Evolutionary conservation across 2,329 filamentous ascomycete genomes (phyloP).

Genomic region (Claviceps quebecensis): DNA sequence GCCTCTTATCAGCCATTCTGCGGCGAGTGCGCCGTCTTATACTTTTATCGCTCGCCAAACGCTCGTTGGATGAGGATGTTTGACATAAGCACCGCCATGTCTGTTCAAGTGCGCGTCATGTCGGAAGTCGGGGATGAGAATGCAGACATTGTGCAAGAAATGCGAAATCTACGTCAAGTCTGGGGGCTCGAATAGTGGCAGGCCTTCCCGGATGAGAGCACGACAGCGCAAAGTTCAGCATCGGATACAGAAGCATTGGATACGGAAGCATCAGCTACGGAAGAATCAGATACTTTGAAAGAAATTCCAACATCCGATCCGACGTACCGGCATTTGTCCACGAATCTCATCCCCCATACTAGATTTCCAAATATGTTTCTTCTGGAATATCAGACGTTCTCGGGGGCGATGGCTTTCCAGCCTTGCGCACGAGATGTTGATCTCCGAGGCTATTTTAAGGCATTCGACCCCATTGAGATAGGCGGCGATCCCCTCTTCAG

Average conservation of each 20-base stretch:
- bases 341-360: constrained; percentile 12
- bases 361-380: constrained; percentile 11
- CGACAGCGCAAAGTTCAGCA: background rate
- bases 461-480: constrained; percentile 11
- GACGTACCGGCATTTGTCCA: constrained; percentile 11
- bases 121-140: constrained; percentile 1
- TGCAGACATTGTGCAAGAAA: constrained; percentile 2
- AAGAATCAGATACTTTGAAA: background rate
- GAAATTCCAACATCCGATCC: constrained; percentile 12
- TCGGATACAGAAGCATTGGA: background rate
- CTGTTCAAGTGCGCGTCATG: background rate
- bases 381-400: constrained; percentile 15
- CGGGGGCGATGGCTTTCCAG: constrained; percentile 15
- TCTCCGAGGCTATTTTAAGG: constrained; percentile 10
- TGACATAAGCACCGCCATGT: constrained; percentile 9
- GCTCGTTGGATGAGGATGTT: constrained; percentile 11
- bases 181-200: background rate
- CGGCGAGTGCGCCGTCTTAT: constrained; percentile 20
- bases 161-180: background rate
- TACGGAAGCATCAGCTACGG: background rate
- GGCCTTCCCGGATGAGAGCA: background rate
- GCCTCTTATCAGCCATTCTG: constrained; percentile 15
- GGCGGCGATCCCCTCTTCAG: constrained; percentile 14
- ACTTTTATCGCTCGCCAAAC: constrained; percentile 8
- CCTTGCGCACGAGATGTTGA: constrained; percentile 15